Base-by-base conservation (phyloP, 805 yeast species). In the Brettanomyces nanus region DNA sequence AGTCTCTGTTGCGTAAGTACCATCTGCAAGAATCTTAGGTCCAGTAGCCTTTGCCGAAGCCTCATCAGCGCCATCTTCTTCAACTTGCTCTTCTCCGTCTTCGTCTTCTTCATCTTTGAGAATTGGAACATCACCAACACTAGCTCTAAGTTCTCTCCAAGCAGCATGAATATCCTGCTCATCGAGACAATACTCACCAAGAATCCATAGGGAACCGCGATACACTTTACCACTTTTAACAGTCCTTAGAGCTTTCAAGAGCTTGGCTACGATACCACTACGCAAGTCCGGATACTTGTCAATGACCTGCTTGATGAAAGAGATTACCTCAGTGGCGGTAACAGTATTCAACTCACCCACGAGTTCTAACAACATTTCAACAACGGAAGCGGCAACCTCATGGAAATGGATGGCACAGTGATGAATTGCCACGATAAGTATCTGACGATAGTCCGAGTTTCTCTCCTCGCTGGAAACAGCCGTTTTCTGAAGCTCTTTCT, bases 1-100 rank as follows among this genome's bases (percentile, higher is more conserved):
- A 45, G 77, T 76, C 62, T 92, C 98, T 30, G 96, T 85, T 21
- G 98, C 98, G 62, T 92, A 92, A 0, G 99, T 92, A 50, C 99
- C 99, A 64, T 92, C 99, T n/a, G 98, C 95, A 47, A 92, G 71
- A 42, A 92, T 80, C 42, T 82, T 80, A 17, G 97, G 97, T 28
- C 65, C 69, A 18, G 54, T 57, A 25, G 59, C 49, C 15, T 36
- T 36, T 54, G 10, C 6, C 10, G 19, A 19, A 2, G 14, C 33
- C 7, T 14, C 39, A 13, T 31, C 27, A 9, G n/a, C 15, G 3
- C 11, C 23, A 10, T 37, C 42, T 23, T 17, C 38, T 22, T 42
- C 52, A 20, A 21, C 28, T 19, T 53, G 58, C 5, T 37, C 43
- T 9, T 33, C 47, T 13, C 40, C 43, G 13, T 57, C 59, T 2